phyloP scores from a whole-genome alignment of 2,329 filamentous ascomycete genomes.

The Trichophyton simii region DNA sequence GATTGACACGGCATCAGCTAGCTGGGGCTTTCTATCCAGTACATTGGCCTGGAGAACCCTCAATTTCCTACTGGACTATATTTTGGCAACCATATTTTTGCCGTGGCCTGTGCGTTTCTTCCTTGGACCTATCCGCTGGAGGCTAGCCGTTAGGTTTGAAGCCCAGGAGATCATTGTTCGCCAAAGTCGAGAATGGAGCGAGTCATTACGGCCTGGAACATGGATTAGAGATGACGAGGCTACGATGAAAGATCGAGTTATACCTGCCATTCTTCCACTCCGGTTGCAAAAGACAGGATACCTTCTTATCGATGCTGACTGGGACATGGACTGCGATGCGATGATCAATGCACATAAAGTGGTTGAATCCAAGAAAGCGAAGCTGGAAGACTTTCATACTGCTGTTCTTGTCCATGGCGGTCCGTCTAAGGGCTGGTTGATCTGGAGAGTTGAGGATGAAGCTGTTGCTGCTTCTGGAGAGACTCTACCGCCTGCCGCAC shows the following conservation, averaged over 20 bases:
- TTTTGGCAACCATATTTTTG: slow-evolving; percentile 55
- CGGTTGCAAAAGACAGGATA: slow-evolving; percentile 74
- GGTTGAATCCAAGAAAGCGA: slow-evolving; percentile 43
- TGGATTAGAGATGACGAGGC: slow-evolving; percentile 40
- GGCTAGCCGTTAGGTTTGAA: slow-evolving; percentile 62
- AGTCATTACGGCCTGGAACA: slow-evolving; percentile 13
- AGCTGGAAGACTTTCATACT: slow-evolving; percentile 56
- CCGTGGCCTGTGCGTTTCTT: slow-evolving; percentile 65
- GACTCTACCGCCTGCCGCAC: slow-evolving; percentile 18
- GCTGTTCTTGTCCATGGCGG: slow-evolving; percentile 54
- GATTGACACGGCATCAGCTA: slow-evolving; percentile 45
- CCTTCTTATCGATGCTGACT: slow-evolving; percentile 69
- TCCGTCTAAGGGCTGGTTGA: slow-evolving; percentile 57
- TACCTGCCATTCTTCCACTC: slow-evolving; percentile 55
- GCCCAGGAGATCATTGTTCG: slow-evolving; percentile 70
- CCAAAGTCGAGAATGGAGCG: slow-evolving; percentile 58
- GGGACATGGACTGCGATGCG: slow-evolving; percentile 72
- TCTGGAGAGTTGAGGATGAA: slow-evolving; percentile 48
- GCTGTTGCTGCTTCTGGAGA: slow-evolving; percentile 28
- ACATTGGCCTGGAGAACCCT: slow-evolving; percentile 48
- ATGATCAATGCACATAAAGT: slow-evolving; percentile 65
- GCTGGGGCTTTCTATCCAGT: slow-evolving; percentile 45
- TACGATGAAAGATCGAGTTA: slow-evolving; percentile 44
- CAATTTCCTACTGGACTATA: slow-evolving; percentile 62
- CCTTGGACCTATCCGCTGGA: slow-evolving; percentile 57